phyloP scores from a whole-genome alignment of 1,139 yeast genomes.

The Debaryomycetaceae sp. region DNA sequence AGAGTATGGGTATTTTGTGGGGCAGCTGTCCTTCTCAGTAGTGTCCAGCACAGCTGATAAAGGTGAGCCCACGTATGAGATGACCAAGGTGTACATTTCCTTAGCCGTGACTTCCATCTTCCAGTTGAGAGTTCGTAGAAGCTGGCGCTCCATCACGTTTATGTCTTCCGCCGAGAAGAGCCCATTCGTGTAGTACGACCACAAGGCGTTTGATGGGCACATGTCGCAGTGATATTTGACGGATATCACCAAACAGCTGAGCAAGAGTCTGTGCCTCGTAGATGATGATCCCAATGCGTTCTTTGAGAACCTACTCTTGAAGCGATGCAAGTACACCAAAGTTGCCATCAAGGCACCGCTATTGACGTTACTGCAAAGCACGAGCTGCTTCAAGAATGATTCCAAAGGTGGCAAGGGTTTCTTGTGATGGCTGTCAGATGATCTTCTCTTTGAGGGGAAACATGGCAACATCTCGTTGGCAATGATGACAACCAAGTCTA shows the following conservation, averaged over 20 bases:
- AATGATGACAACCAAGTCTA: slow-evolving; percentile 50
- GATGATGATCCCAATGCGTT: slow-evolving; percentile 71
- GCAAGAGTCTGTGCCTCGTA: slow-evolving; percentile 65
- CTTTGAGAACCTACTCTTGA: slow-evolving; percentile 49
- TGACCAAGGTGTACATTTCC: slow-evolving; percentile 26
- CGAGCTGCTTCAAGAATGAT: slow-evolving; percentile 63
- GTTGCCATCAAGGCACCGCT: slow-evolving; percentile 71
- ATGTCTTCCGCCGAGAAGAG: slow-evolving; percentile 57
- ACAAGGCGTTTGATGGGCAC: slow-evolving; percentile 64
- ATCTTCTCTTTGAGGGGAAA: slow-evolving; percentile 17
- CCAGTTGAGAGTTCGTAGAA: slow-evolving; percentile 60
- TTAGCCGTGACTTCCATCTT: slow-evolving; percentile 46
- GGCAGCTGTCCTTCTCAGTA: slow-evolving; percentile 18
- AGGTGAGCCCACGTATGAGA: slow-evolving; percentile 12
- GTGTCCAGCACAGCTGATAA: slow-evolving; percentile 50
- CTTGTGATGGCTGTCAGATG: neutral
- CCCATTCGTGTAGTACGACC: slow-evolving; percentile 72
- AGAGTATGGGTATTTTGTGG: slow-evolving; percentile 4
- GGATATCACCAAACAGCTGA: slow-evolving; percentile 61
- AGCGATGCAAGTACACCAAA: slow-evolving; percentile 51
- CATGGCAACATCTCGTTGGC: slow-evolving; percentile 58
- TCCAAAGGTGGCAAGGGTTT: slow-evolving; percentile 55
- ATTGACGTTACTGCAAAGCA: slow-evolving; percentile 63
- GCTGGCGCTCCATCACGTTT: slow-evolving; percentile 72
- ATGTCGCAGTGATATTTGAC: slow-evolving; percentile 71